Evolutionary conservation across 306 rosid genomes (phyloP), one percentile per base, ranked within the genome.

Genomic region (Erythrophleum fordii): DNA sequence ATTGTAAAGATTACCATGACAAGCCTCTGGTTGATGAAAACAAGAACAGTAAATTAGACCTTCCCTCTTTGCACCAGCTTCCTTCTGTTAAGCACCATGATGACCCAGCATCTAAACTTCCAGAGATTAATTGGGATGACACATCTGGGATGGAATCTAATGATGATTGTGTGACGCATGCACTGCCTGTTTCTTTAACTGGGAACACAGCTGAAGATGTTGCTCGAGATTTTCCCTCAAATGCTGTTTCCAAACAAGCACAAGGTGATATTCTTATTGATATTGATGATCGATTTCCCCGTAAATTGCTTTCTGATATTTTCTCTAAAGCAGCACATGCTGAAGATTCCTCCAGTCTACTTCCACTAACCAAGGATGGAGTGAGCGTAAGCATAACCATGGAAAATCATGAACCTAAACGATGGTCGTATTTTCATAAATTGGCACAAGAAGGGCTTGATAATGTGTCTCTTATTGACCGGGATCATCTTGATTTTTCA

Each of bases 211-310:
- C 55, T 29, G 56, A 45, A 46, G 86, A 58, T 73, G 68, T 53
- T 80, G 29, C 84, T 72, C 79, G 28, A 68, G 89, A 58, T 3
- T 75, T 71, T 68, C 42, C 91, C 28, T 65, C 83, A 29, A 79
- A 48, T 80, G 84, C 49, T 78, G 85, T 73, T 59, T 60, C 46
- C 65, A 80, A 80, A 76, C 70, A 87, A 6, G 87, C 77, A 70
- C 92, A 85, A 26, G 86, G 88, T 66, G 90, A 85, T 39, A 88
- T 89, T 75, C 87, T 85, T 72, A 89, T 89, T 83, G 88, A 89
- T 79, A 89, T 89, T 60, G 84, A 87, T 55, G 93, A 89, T 18
- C 89, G 93, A 16, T 89, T 89, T 83, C 93, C 91, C 11, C 85
- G 85, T 73, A 91, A 89, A 79, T 85, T 83, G 48, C 88, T 89